Base-by-base conservation (phyloP, 495 filamentous ascomycete genomes). In the Aspergillus bridgeri region DNA sequence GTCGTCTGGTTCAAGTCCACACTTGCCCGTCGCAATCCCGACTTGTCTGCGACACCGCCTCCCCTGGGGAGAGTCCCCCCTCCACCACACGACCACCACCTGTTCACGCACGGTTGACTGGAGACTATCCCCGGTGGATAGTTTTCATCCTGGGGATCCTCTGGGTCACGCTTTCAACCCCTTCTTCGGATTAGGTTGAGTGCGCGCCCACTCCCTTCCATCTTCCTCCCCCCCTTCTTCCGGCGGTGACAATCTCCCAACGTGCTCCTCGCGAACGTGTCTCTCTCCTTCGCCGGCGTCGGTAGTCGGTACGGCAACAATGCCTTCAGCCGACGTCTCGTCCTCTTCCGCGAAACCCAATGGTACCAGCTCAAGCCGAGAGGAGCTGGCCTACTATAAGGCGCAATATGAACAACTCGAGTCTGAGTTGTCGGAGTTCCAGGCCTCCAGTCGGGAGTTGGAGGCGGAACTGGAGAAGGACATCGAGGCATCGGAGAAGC, bases 391-490 rank as follows among this genome's bases (percentile, higher is more conserved):
- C 42, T 96, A 92, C 79, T 98, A 98, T 80, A 98, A 98, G 74
- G 72, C 86, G 44, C 94, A 98, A 71, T 97, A 98, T 79, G 91
- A 96, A 69, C 85, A 91, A 66, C 82, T 98, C 9, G 93, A 95
- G 75, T 78, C 86, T 50, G 94, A 98, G 70, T 83, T 98, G 58
- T 83, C 90, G 53, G 94, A 98, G 62, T 98, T 98, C 70, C 93
- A 97, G 68, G 81, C 89, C 55, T 96, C 91, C 48, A 96, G 91
- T 69, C 87, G 89, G 69, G 94, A 98, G 75, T 79, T 98, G 45
- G 94, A 98, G 70, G 83, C 89, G 43, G 95, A 98, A 72, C 79
- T 98, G 48, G 94, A 98, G 75, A 94, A 92, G 80, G 94, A 98
- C 69, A 83, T 98, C 48, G 95, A 98, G 70, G 89, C 90, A 20